Conservation (phyloP, 148 eudicot genomes). For the Rhododendron ovatum region DNA sequence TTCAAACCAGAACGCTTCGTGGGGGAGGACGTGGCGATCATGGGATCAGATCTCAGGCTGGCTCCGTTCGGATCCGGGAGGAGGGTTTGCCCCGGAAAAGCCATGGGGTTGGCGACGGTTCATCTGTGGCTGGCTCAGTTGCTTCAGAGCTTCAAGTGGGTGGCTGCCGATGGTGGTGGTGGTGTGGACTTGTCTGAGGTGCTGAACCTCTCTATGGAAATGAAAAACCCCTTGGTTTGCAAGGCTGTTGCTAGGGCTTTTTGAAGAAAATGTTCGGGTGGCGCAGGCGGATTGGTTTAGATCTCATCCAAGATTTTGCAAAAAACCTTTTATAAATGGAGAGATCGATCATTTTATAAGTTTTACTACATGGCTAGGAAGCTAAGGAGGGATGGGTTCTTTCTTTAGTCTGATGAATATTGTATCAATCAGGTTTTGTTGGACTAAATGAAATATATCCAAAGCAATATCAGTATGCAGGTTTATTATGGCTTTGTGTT, state of each 20-base stretch:
- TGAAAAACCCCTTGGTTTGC: constrained; percentile 78
- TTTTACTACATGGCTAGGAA: too few relatives aligned
- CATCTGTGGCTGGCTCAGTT: constrained; percentile 89
- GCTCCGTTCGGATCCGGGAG: constrained; percentile 90
- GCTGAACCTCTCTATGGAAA: constrained; percentile 83
- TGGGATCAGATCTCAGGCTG: constrained; percentile 79
- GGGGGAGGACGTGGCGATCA: constrained; percentile 61
- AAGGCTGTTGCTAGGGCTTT: constrained; percentile 58
- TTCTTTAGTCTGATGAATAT: not conserved
- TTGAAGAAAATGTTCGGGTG: constrained; percentile 4
- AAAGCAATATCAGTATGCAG: too few relatives aligned
- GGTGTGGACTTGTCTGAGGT: constrained; percentile 71
- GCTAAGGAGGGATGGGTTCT: not conserved
- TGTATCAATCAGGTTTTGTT: not conserved
- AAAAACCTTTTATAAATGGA: not conserved
- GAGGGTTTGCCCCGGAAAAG: constrained; percentile 88
- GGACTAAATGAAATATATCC: not conserved
- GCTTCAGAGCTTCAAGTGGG: constrained; percentile 75
- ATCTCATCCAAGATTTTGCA: constrained; percentile 19
- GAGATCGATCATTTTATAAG: not conserved
- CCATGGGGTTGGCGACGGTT: constrained; percentile 67
- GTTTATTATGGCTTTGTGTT: not conserved
- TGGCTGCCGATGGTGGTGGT: constrained; percentile 37
- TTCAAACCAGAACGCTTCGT: constrained; percentile 74
- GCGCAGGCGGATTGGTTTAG: not conserved